Conservation (phyloP, 352 stramenopile species). For the Hyaloperonospora brassicae region DNA sequence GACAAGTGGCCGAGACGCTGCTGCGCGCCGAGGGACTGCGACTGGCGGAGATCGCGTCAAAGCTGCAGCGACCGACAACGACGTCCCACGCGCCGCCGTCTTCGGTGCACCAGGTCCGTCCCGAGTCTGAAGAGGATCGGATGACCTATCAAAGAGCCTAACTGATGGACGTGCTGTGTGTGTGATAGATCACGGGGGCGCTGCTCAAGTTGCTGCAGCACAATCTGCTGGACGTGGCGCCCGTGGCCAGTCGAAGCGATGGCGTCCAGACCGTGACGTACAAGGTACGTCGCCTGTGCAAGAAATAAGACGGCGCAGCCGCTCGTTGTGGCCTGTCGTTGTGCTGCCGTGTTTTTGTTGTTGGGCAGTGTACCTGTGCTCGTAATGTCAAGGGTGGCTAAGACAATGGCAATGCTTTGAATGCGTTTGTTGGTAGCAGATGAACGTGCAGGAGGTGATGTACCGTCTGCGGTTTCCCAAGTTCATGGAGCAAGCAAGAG, state of each 20-base stretch:
- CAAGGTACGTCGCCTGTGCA: conserved; percentile 25
- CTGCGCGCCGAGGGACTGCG: conserved; percentile 61
- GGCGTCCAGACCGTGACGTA: conserved; percentile 29
- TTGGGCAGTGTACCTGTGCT: neutral
- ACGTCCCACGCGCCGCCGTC: conserved; percentile 19
- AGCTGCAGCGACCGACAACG: conserved; percentile 35
- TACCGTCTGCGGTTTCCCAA: conserved; percentile 78
- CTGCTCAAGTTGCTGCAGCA: conserved; percentile 85
- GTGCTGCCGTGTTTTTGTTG: neutral
- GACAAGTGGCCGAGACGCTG: conserved; percentile 48
- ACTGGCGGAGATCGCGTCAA: conserved; percentile 54
- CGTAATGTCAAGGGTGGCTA: neutral
- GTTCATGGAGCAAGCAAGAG: conserved; percentile 75
- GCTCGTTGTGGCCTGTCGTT: too few species aligned
- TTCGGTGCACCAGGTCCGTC: conserved; percentile 43
- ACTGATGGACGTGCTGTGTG: neutral
- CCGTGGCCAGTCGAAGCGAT: conserved; percentile 26
- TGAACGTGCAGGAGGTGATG: conserved; percentile 75
- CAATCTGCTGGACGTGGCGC: conserved; percentile 68
- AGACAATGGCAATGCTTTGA: neutral
- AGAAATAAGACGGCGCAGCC: neutral
- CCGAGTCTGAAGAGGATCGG: neutral
- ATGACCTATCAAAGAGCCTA: neutral
- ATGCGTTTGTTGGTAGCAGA: conserved; percentile 24
- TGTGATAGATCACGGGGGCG: conserved; percentile 56